Conservation (phyloP, 148 eudicot species). For the Simmondsia chinensis region DNA sequence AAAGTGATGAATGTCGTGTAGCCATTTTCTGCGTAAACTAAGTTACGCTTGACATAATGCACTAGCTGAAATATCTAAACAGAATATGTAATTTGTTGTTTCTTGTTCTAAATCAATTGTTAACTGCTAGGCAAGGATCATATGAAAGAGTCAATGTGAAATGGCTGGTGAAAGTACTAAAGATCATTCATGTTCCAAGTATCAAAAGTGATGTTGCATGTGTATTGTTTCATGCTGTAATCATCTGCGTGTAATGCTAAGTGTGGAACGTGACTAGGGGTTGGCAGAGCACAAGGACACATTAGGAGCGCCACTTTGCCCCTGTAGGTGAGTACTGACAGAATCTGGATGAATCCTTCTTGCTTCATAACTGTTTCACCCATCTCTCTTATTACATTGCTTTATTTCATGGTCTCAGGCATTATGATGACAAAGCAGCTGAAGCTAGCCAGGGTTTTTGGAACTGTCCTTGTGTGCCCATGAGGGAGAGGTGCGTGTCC, state of each 20-base stretch:
- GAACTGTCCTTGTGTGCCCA: constrained; percentile 99
- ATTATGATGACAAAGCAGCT: constrained; percentile 91
- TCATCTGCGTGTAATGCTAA: not conserved
- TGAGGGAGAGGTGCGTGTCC: constrained; percentile 78
- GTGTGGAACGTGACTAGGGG: constrained; percentile 39
- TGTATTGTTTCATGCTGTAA: too few relatives aligned
- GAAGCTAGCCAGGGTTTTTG: constrained; percentile 93
- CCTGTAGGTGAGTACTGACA: constrained; percentile 59
- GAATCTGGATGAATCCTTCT: not conserved
- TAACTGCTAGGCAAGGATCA: too few relatives aligned
- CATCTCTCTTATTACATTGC: not conserved
- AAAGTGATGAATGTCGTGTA: too few relatives aligned
- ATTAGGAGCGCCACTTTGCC: constrained; percentile 95
- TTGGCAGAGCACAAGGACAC: constrained; percentile 94
- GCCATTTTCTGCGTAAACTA: too few relatives aligned
- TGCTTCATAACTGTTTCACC: not conserved
- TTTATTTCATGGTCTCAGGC: constrained; percentile 32
- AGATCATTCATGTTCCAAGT: too few relatives aligned
- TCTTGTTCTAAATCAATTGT: too few relatives aligned
- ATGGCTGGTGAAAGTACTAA: too few relatives aligned
- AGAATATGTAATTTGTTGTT: too few relatives aligned
- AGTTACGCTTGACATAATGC: too few relatives aligned
- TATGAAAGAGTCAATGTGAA: too few relatives aligned
- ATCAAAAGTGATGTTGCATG: too few relatives aligned
- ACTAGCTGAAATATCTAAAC: too few relatives aligned